A percentile compares a stretch with the other conserved stretches of the same genome.
Evolutionary conservation across 2,329 filamentous ascomycete genomes (phyloP).

Genomic region (Cadophora malorum): DNA sequence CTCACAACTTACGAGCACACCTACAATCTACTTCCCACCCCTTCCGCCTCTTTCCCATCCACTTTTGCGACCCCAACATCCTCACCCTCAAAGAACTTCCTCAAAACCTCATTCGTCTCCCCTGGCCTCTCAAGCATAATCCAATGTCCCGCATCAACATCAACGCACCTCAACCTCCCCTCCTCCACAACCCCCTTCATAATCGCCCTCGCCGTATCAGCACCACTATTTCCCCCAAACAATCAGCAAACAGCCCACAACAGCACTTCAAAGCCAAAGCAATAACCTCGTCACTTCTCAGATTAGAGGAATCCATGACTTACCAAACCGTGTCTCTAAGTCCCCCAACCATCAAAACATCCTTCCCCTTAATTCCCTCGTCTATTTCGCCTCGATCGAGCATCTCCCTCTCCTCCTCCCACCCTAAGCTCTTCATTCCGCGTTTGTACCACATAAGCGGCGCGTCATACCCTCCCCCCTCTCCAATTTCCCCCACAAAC

Average conservation of each 20-base stretch:
- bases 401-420: constrained; percentile 27
- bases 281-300: no score
- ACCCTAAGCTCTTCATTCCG: constrained; percentile 24
- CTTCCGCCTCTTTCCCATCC: background rate
- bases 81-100: constrained; percentile 22
- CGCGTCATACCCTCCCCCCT: constrained; percentile 22
- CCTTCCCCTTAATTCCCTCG: constrained; percentile 19
- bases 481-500: background rate
- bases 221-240: background rate
- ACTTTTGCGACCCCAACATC: no score
- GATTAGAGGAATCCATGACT: no score
- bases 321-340: constrained; percentile 27
- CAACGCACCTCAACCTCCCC: constrained; percentile 21
- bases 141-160: constrained; percentile 38
- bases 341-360: constrained; percentile 33
- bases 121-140: constrained; percentile 36
- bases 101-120: constrained; percentile 25
- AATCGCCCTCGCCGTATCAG: constrained; percentile 17
- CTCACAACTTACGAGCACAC: background rate
- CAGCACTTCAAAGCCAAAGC: no score
- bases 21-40: background rate
- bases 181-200: constrained; percentile 25
- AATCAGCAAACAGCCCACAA: no score
- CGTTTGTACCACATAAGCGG: constrained; percentile 33
- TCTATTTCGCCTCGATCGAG: constrained; percentile 26